phyloP scores from a whole-genome alignment of 306 rosid genomes.

The Lupinus albus region DNA sequence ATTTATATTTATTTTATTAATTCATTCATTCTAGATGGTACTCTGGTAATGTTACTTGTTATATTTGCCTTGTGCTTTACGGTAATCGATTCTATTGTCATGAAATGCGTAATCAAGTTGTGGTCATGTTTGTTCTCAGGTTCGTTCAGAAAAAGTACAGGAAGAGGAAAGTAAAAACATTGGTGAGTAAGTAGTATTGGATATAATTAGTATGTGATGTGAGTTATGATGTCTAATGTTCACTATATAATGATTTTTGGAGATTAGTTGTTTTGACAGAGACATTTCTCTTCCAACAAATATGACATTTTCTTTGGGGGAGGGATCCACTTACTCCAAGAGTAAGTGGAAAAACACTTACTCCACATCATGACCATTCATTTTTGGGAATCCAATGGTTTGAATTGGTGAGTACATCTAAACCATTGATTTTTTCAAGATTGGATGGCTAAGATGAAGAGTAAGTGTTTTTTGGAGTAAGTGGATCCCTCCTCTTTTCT shows the following conservation, averaged over 20 bases:
- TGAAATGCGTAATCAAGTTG: not conserved
- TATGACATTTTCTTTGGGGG: no score
- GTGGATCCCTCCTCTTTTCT: no score
- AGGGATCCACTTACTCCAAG: no score
- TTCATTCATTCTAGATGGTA: not conserved
- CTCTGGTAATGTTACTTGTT: not conserved
- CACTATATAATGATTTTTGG: not conserved
- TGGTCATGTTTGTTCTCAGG: constrained; percentile 22
- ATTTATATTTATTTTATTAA: not conserved
- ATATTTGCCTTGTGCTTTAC: not conserved
- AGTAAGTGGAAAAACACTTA: no score
- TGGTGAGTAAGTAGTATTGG: constrained; percentile 35
- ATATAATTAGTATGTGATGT: not conserved
- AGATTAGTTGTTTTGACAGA: not conserved
- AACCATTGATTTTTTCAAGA: no score
- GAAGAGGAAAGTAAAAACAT: constrained; percentile 37
- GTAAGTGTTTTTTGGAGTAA: no score
- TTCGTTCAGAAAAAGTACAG: constrained; percentile 33
- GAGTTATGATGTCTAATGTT: not conserved
- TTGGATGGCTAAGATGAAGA: no score
- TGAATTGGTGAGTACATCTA: no score
- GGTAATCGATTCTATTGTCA: not conserved
- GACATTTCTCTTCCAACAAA: not conserved
- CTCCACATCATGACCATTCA: no score
- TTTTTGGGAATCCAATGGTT: no score